Evolutionary conservation across 257 asterid genomes (phyloP).

Genomic region (Anisodus tanguticus): DNA sequence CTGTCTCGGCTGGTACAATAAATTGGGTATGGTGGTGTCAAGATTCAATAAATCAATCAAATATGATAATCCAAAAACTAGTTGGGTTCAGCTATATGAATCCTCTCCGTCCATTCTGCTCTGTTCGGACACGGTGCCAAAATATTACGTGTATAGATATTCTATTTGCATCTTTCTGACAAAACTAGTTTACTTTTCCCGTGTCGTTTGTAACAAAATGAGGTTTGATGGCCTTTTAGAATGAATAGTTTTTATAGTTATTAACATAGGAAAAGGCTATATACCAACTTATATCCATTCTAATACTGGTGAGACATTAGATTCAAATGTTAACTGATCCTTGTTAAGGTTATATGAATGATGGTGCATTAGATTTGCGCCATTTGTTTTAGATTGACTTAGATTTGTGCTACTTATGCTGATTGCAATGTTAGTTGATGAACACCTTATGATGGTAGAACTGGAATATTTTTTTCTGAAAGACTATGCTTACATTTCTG

Average conservation of each 20-base stretch:
- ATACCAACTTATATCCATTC: conserved; percentile 10
- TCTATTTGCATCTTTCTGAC: conserved; percentile 2
- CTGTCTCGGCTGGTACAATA: conserved; percentile 93
- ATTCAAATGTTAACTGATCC: neutral
- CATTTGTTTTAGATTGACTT: neutral
- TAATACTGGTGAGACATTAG: neutral
- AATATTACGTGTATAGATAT: conserved; percentile 8
- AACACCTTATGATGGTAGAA: neutral
- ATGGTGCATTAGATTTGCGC: neutral
- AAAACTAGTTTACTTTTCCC: neutral
- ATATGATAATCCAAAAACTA: conserved; percentile 21
- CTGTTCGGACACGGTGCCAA: neutral
- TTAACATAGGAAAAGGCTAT: neutral
- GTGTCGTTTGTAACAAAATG: neutral
- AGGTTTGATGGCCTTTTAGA: neutral
- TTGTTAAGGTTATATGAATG: neutral
- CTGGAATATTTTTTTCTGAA: neutral
- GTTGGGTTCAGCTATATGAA: neutral
- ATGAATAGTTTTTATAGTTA: neutral
- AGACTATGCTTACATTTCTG: neutral
- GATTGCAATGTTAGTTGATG: neutral
- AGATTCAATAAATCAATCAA: conserved; percentile 18
- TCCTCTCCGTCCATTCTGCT: neutral
- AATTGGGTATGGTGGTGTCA: conserved; percentile 79
- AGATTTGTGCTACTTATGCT: neutral